phyloP scores from a whole-genome alignment of 2,329 filamentous ascomycete genomes.

The Pseudopithomyces chartarum region DNA sequence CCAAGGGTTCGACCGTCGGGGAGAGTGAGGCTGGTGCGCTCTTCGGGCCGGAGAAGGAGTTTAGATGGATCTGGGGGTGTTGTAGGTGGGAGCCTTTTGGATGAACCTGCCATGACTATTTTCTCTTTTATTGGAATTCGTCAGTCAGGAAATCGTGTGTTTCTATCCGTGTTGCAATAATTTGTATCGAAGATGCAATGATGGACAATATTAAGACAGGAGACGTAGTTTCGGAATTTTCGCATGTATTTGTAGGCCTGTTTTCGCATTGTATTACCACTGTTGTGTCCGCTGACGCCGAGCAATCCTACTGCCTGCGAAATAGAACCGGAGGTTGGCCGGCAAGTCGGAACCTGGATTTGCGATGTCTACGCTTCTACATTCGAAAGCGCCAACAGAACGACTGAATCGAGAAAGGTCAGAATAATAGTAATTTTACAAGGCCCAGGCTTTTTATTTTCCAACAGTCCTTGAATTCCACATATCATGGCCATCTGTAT shows the following conservation, averaged over 20 bases:
- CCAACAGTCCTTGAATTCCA: too few species aligned
- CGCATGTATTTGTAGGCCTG: slow-evolving; percentile 1
- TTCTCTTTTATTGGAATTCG: slow-evolving; percentile 6
- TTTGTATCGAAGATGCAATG: not conserved
- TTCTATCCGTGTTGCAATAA: slow-evolving; percentile 1
- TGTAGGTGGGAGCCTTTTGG: slow-evolving; percentile 14
- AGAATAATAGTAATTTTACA: too few species aligned
- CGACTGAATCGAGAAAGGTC: too few species aligned
- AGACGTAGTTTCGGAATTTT: not conserved
- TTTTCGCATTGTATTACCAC: not conserved
- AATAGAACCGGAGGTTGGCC: not conserved
- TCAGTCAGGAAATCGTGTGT: not conserved
- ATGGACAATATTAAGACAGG: not conserved
- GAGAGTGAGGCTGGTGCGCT: slow-evolving; percentile 13
- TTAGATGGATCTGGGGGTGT: slow-evolving; percentile 21
- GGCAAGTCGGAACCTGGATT: slow-evolving; percentile 13
- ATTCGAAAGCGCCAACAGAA: too few species aligned
- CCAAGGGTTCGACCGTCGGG: slow-evolving; percentile 16
- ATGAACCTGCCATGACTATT: slow-evolving; percentile 16
- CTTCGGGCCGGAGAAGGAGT: slow-evolving; percentile 17
- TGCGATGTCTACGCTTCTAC: not conserved
- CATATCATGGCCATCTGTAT: too few species aligned
- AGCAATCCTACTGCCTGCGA: slow-evolving; percentile 5
- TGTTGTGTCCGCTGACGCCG: slow-evolving; percentile 8
- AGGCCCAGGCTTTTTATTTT: too few species aligned